Conservation (phyloP, 2,329 filamentous ascomycete genomes). For the Clonostachys solani region DNA sequence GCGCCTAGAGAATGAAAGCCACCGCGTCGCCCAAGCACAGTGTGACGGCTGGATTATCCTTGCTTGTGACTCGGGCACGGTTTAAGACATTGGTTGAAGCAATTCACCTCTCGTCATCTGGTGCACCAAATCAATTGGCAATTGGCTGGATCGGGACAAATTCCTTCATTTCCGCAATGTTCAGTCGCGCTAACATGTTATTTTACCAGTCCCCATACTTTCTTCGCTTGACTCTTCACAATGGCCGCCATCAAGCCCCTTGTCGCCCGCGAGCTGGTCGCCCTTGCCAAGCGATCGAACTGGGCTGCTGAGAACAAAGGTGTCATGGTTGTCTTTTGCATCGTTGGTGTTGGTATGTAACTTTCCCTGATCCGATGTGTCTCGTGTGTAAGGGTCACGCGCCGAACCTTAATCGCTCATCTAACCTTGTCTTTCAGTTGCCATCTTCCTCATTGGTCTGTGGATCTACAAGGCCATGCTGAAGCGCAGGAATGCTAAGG, state of each 20-base stretch:
- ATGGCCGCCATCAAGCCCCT: constrained; percentile 36
- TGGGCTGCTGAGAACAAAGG: constrained; percentile 31
- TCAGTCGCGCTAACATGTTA: too few relatives aligned
- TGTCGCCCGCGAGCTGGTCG: constrained; percentile 28
- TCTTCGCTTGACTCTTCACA: constrained; percentile 14
- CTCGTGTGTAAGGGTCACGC: background rate
- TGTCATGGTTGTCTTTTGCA: constrained; percentile 37
- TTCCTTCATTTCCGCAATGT: too few relatives aligned
- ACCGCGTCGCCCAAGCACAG: too few relatives aligned
- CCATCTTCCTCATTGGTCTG: constrained; percentile 19
- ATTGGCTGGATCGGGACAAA: too few relatives aligned
- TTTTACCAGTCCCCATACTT: background rate
- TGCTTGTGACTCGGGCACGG: too few relatives aligned
- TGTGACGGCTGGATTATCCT: too few relatives aligned
- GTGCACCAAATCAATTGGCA: too few relatives aligned
- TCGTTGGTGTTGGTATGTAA: constrained; percentile 31
- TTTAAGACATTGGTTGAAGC: too few relatives aligned
- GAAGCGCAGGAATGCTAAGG: constrained; percentile 25
- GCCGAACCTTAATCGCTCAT: background rate
- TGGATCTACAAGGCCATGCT: constrained; percentile 22
- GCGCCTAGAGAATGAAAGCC: too few relatives aligned
- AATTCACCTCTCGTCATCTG: too few relatives aligned
- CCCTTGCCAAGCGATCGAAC: constrained; percentile 33
- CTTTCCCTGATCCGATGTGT: too few relatives aligned
- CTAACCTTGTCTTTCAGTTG: constrained; percentile 19